Conservation (phyloP, 176 grass and related monocot genomes). For the Lolium multiflorum region DNA sequence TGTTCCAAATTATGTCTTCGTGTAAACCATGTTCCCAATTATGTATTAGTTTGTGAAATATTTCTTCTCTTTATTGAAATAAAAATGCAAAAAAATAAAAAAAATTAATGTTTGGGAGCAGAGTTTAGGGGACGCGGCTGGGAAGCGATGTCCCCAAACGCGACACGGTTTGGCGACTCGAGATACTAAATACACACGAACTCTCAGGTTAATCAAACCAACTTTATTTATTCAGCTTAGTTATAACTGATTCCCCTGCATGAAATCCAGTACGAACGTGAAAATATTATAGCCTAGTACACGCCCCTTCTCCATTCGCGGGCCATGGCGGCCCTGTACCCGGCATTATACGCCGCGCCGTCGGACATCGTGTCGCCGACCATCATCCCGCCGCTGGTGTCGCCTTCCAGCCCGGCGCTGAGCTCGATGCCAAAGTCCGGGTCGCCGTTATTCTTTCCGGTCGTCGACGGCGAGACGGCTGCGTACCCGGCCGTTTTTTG, state of each 20-base stretch:
- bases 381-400: constrained; percentile 52
- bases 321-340: constrained; percentile 61
- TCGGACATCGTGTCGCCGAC: constrained; percentile 64
- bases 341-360: constrained; percentile 48
- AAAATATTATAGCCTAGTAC: background rate
- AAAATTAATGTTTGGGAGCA: no score
- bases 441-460: background rate
- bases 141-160: no score
- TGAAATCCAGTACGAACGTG: background rate
- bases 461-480: constrained; percentile 16
- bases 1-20: no score
- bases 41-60: no score
- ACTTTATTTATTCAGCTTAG: constrained; percentile 21
- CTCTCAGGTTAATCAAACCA: background rate
- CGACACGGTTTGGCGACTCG: no score
- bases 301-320: constrained; percentile 26
- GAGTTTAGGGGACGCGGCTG: no score
- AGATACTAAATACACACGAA: background rate
- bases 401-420: constrained; percentile 44
- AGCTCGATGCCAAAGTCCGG: constrained; percentile 53
- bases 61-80: no score
- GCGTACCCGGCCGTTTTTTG: background rate
- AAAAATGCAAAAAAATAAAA: no score
- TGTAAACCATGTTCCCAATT: no score
- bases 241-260: background rate